phyloP scores from a whole-genome alignment of 805 yeast species.

The Ogataea pignaliae region DNA sequence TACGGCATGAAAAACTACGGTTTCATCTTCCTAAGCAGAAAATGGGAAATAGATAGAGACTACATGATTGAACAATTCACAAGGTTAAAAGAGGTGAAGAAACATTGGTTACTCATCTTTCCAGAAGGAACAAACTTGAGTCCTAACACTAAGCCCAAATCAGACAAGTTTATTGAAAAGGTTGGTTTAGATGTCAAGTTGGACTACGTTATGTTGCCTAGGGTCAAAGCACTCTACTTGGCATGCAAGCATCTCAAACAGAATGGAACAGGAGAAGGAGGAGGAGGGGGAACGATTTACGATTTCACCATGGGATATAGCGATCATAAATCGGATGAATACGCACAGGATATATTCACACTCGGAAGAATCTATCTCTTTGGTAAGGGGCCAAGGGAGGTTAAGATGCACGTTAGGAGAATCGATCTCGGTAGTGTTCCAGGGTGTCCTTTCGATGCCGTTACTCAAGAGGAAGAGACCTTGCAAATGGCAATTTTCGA shows the following conservation, averaged over 20 bases:
- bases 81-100: slow-evolving; percentile 37
- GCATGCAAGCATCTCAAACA: slow-evolving; percentile 50
- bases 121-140: slow-evolving; percentile 95
- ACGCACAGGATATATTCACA: slow-evolving; percentile 75
- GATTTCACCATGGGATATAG: slow-evolving; percentile 83
- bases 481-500: slow-evolving; percentile 47
- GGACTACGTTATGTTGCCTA: slow-evolving; percentile 73
- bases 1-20: slow-evolving; percentile 77
- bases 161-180: slow-evolving; percentile 54
- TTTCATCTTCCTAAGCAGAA: slow-evolving; percentile 77
- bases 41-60: slow-evolving; percentile 75
- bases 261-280: too few species aligned
- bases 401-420: slow-evolving; percentile 62
- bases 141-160: slow-evolving; percentile 53
- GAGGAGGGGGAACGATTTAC: slow-evolving; percentile 49
- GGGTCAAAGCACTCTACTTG: slow-evolving; percentile 73
- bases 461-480: slow-evolving; percentile 38
- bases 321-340: slow-evolving; percentile 57
- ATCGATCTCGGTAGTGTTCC: slow-evolving; percentile 35
- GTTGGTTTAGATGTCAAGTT: slow-evolving; percentile 40
- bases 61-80: slow-evolving; percentile 52
- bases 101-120: slow-evolving; percentile 66
- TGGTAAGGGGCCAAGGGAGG: slow-evolving; percentile 67
- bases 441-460: slow-evolving; percentile 36
- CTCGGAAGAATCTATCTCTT: slow-evolving; percentile 56